Evolutionary conservation across 179 eudicot genomes (phyloP).

Genomic region (Nepenthes alata): DNA sequence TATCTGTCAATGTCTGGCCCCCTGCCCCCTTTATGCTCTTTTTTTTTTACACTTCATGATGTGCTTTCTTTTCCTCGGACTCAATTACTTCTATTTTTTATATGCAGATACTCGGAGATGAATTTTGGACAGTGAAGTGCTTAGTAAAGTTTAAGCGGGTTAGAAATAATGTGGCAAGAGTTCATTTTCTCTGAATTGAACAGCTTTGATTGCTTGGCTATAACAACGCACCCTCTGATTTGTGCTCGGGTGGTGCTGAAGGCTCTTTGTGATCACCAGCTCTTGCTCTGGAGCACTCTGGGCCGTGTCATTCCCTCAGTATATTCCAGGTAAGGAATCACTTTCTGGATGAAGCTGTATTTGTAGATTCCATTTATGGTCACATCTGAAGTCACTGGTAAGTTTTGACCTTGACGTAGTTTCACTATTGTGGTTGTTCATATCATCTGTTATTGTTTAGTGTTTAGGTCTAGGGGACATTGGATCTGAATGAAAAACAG

Average conservation of each 20-base stretch:
- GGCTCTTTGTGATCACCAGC: slow-evolving; percentile 44
- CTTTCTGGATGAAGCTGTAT: background rate
- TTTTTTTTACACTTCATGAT: background rate
- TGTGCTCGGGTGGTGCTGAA: slow-evolving; percentile 13
- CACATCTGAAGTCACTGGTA: too few relatives aligned
- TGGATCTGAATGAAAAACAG: too few relatives aligned
- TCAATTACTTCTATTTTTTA: slow-evolving; percentile 10
- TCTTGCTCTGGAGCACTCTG: slow-evolving; percentile 40
- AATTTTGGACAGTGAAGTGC: slow-evolving; percentile 71
- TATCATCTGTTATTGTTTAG: too few relatives aligned
- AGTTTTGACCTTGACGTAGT: too few relatives aligned
- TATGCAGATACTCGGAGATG: slow-evolving; percentile 77
- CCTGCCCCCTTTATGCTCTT: too few relatives aligned
- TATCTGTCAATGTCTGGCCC: too few relatives aligned
- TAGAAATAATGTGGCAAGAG: slow-evolving; percentile 23
- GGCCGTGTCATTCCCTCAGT: slow-evolving; percentile 28
- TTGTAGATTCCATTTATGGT: background rate
- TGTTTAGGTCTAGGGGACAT: too few relatives aligned
- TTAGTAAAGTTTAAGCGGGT: slow-evolving; percentile 17
- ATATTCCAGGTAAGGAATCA: slow-evolving; percentile 28
- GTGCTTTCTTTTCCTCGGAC: background rate
- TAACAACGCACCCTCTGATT: slow-evolving; percentile 15
- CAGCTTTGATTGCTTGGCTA: slow-evolving; percentile 4
- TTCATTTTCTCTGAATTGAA: slow-evolving; percentile 6
- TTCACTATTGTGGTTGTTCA: too few relatives aligned